Conservation (phyloP, 305 asterid genomes). For the Striga hermonthica region DNA sequence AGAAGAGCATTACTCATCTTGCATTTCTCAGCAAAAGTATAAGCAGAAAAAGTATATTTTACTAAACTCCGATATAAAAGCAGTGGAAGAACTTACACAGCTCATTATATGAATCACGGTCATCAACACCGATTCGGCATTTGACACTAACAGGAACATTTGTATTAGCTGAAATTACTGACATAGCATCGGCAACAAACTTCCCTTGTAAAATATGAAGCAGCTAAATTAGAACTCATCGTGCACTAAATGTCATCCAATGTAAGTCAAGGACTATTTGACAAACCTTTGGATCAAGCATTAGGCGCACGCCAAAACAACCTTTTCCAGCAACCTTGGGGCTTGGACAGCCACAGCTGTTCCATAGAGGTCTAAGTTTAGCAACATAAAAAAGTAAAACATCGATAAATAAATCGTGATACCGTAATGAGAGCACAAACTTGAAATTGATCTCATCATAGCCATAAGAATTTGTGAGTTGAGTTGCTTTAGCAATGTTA, state of each 20-base stretch:
- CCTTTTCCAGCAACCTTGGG: slow-evolving; percentile 96
- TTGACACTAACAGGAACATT: slow-evolving; percentile 90
- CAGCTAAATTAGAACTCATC: slow-evolving; percentile 40
- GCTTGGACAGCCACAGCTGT: slow-evolving; percentile 97
- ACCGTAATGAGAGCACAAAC: slow-evolving; percentile 44
- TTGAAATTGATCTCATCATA: slow-evolving; percentile 92
- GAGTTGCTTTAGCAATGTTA: slow-evolving; percentile 80
- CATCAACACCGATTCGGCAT: slow-evolving; percentile 94
- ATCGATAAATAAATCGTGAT: slow-evolving; percentile 18
- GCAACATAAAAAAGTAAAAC: slow-evolving; percentile 20
- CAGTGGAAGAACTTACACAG: slow-evolving; percentile 62
- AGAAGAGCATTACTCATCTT: slow-evolving; percentile 12
- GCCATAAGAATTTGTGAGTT: slow-evolving; percentile 83
- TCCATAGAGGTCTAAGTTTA: slow-evolving; percentile 33
- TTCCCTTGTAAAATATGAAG: slow-evolving; percentile 61
- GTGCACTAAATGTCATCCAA: slow-evolving; percentile 21
- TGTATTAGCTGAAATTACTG: slow-evolving; percentile 79
- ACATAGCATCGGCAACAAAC: slow-evolving; percentile 97
- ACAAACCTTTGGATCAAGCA: slow-evolving; percentile 96
- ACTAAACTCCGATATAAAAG: slow-evolving; percentile 13
- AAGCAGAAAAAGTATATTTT: not conserved
- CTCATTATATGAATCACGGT: slow-evolving; percentile 80
- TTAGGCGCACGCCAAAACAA: slow-evolving; percentile 86
- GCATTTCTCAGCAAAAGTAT: slow-evolving; percentile 20
- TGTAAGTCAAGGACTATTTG: slow-evolving; percentile 23